Conservation (phyloP, 2,329 filamentous ascomycete genomes). For the Botrytis aclada region DNA sequence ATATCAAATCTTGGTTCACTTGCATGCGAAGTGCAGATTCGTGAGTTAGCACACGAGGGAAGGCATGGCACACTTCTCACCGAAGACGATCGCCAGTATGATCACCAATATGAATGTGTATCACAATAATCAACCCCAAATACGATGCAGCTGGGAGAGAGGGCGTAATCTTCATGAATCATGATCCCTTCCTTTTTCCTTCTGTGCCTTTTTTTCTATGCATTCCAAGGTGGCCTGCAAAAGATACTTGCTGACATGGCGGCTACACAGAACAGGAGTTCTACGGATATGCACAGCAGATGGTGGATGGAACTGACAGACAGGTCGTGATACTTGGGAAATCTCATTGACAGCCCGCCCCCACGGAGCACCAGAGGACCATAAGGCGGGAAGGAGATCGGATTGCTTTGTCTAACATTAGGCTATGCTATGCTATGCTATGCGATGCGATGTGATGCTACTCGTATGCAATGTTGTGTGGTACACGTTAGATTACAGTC, state of each 20-base stretch:
- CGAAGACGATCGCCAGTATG: slow-evolving; percentile 10
- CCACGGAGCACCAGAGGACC: background rate
- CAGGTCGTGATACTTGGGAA: slow-evolving; percentile 6
- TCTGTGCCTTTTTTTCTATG: background rate
- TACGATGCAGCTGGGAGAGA: background rate
- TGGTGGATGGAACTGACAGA: background rate
- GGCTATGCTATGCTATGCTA: background rate
- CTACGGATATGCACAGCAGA: slow-evolving; percentile 10
- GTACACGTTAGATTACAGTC: background rate
- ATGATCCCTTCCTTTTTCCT: slow-evolving; percentile 5
- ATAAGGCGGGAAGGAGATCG: background rate
- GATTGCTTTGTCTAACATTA: slow-evolving; percentile 8
- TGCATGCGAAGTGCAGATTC: slow-evolving; percentile 16
- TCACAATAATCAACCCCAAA: background rate
- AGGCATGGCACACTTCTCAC: slow-evolving; percentile 13
- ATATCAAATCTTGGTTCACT: background rate
- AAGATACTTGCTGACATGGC: background rate
- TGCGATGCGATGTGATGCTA: background rate
- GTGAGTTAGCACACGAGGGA: slow-evolving; percentile 6
- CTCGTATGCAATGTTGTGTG: background rate
- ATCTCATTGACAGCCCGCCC: slow-evolving; percentile 4
- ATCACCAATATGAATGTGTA: slow-evolving; percentile 5
- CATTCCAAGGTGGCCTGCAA: background rate
- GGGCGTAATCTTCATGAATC: background rate
- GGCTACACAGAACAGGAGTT: background rate